phyloP scores from a whole-genome alignment of 176 grass and related monocot genomes.

The Elymus sibiricus region DNA sequence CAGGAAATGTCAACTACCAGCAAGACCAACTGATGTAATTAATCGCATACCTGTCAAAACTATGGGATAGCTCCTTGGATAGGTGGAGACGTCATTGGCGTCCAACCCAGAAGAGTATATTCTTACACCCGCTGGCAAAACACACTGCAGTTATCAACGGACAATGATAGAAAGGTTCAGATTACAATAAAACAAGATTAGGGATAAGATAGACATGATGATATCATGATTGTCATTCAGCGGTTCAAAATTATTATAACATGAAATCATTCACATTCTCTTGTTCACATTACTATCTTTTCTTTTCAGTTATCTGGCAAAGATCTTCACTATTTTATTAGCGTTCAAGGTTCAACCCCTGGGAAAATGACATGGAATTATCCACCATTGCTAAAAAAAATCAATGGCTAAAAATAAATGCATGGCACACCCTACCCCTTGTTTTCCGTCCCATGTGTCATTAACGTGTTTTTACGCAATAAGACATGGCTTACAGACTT shows the following conservation, averaged over 20 bases:
- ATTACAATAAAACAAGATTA: slow-evolving; percentile 18
- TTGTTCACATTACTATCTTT: not conserved
- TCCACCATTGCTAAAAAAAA: not conserved
- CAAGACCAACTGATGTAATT: not conserved
- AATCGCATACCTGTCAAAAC: slow-evolving; percentile 88
- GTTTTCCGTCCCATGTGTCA: not conserved
- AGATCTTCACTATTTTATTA: not conserved
- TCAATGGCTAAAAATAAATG: not conserved
- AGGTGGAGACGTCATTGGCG: slow-evolving; percentile 60
- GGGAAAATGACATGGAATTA: not conserved
- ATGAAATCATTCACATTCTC: not conserved
- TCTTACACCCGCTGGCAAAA: slow-evolving; percentile 95
- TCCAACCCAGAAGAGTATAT: slow-evolving; percentile 89
- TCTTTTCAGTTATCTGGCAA: not conserved
- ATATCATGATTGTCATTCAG: slow-evolving; percentile 12
- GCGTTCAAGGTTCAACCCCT: not conserved
- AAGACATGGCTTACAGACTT: not conserved
- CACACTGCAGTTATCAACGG: slow-evolving; percentile 72
- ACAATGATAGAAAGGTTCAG: slow-evolving; percentile 24
- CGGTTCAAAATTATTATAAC: not conserved
- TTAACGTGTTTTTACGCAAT: not conserved
- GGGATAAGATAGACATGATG: slow-evolving; percentile 9
- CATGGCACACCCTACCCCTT: not conserved
- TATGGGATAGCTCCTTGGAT: slow-evolving; percentile 93
- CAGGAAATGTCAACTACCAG: slow-evolving; percentile 14